Base-by-base conservation (phyloP, 2,329 filamentous ascomycete species). In the Neurospora sp. region DNA sequence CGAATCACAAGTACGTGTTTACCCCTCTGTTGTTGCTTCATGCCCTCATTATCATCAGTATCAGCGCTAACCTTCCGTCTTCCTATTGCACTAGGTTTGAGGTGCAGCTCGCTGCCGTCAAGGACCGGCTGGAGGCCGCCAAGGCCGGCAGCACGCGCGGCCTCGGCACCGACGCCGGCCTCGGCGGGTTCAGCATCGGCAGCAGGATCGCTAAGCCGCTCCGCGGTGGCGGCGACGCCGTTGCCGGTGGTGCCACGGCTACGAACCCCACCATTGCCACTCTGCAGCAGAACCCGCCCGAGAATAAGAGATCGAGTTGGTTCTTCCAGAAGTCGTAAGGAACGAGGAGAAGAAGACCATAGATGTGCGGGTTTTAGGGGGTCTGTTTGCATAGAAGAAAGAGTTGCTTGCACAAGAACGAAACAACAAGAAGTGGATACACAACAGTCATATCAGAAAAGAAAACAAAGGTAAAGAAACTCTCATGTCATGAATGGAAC, bases 121-220 rank as follows among this genome's bases (percentile, higher is more conserved):
- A 98, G 85, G 96, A 99, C 80, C 92, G 96, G 73, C 90, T 99
- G 74, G 96, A 99, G 82, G 92, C 93, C 68, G 96, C 94, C 79
- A 99, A 98, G 82, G 88, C 90, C 67, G 93, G 94, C 77, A 96
- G 92, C 74, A 97, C 94, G 11, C 91, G 93, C 74, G 93, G 92
- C 69, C 88, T 97, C 69, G 88, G 88, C 74, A 87, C 89, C 66
- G 84, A 87, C 8, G 84, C 86, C 69, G 81, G 81, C 72, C 81
- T 85, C 72, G 88, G 86, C 67, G 88, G 88, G 76, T 95, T 96
- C 80, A 92, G 86, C 81, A 96, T 91, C 75, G 88, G 88, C 70
- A 90, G 88, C 81, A 84, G 89, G 74, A 91, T 91, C 75, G 89
- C 89, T 68, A 91, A 91, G 80, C 89, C 89, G 19, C 84, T 91